A percentile compares a stretch with the other conserved stretches of the same genome.
These are phyloP conservation scores for Celoporthe dispersa DNA, from an alignment of 2,329 filamentous ascomycete species.

Conservation along the genomic window DNA sequence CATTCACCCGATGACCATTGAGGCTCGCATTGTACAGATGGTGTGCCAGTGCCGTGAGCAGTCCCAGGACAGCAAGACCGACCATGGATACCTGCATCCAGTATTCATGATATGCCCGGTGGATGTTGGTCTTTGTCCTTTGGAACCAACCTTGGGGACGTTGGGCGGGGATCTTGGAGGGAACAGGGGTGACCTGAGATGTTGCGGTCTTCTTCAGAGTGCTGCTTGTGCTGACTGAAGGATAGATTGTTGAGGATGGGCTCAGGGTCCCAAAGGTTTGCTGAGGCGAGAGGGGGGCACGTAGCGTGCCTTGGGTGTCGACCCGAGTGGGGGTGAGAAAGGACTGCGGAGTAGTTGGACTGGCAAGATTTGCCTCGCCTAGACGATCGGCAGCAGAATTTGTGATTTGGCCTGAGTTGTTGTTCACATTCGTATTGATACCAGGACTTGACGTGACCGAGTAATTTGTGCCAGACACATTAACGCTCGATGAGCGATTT, in stretches of 20 bases:
- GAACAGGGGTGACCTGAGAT: not conserved
- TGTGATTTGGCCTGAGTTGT: not conserved
- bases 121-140: not conserved
- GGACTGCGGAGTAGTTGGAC: not conserved
- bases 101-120: not conserved
- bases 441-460: not conserved
- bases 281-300: not conserved
- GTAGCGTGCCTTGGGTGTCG: not conserved
- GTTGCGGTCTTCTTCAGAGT: slow-evolving; percentile 5
- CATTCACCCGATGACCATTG: slow-evolving; percentile 17
- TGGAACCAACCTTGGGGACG: not conserved
- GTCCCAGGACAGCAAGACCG: slow-evolving; percentile 21
- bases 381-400: not conserved
- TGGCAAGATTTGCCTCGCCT: not conserved
- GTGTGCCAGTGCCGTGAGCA: slow-evolving; percentile 25
- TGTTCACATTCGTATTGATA: not conserved
- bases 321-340: not conserved
- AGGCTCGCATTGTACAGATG: slow-evolving; percentile 28
- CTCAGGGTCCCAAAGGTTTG: not conserved
- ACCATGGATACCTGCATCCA: slow-evolving; percentile 25
- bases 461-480: not conserved
- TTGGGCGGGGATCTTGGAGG: not conserved
- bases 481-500: not conserved
- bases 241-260: slow-evolving; percentile 11
- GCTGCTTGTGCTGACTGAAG: not conserved